phyloP scores from a whole-genome alignment of 495 filamentous ascomycete species.

The Aspergillus egyptiacus region DNA sequence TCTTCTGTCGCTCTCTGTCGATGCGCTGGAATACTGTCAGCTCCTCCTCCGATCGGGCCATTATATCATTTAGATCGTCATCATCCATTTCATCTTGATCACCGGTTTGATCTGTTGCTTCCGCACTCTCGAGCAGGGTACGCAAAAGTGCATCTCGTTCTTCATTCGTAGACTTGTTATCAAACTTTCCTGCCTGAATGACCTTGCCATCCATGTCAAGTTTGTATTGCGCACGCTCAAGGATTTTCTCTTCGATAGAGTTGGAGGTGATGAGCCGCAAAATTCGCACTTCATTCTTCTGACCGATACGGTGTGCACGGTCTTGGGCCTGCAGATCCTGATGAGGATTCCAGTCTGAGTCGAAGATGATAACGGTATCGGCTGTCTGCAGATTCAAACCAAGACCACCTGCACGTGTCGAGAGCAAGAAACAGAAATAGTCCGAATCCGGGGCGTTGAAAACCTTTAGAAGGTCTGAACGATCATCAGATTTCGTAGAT shows the following conservation, averaged over 20 bases:
- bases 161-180: slow-evolving; percentile 98
- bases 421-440: slow-evolving; percentile 96
- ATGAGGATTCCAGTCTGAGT: slow-evolving; percentile 99
- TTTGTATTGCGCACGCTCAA: slow-evolving; percentile 95
- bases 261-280: slow-evolving; percentile 91
- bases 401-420: slow-evolving; percentile 96
- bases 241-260: slow-evolving; percentile 96
- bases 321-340: slow-evolving; percentile 99
- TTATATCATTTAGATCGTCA: slow-evolving; percentile 88
- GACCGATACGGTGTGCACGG: slow-evolving; percentile 98
- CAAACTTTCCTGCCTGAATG: slow-evolving; percentile 97
- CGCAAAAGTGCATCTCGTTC: slow-evolving; percentile 94
- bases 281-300: slow-evolving; percentile 99
- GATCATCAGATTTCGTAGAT: slow-evolving; percentile 94
- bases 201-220: slow-evolving; percentile 99
- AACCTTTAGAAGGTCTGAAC: slow-evolving; percentile 76
- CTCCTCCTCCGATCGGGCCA: slow-evolving; percentile 72
- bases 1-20: slow-evolving; percentile 64
- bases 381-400: slow-evolving; percentile 95
- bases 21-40: slow-evolving; percentile 64
- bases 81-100: slow-evolving; percentile 94
- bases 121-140: slow-evolving; percentile 84
- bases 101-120: slow-evolving; percentile 69
- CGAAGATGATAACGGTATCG: slow-evolving; percentile 98
- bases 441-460: slow-evolving; percentile 89